phyloP scores from a whole-genome alignment of 1,284 basidiomycete species.

The Melampsora abietis-canadensis region DNA sequence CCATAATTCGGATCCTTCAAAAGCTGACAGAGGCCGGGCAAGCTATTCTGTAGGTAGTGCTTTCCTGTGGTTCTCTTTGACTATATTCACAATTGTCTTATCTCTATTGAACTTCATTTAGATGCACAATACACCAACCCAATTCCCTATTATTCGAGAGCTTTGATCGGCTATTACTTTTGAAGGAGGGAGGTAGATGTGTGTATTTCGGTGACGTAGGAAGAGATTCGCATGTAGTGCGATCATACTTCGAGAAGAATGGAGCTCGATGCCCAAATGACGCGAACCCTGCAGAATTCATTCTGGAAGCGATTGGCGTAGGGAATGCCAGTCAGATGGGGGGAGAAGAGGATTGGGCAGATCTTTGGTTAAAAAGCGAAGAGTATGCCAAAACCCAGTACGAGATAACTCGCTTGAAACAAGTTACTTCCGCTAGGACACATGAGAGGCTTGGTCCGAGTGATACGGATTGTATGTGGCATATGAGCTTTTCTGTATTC shows the following conservation, averaged over 20 bases:
- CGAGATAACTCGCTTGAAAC: slow-evolving; percentile 57
- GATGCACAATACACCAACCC: slow-evolving; percentile 61
- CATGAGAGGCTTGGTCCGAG: slow-evolving; percentile 49
- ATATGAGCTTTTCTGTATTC: not conserved
- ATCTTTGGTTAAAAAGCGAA: slow-evolving; percentile 53
- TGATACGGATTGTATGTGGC: not conserved
- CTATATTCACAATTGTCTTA: slow-evolving; percentile 60
- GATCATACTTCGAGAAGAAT: slow-evolving; percentile 60
- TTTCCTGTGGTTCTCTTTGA: slow-evolving; percentile 1
- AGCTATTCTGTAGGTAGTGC: slow-evolving; percentile 63
- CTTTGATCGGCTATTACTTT: slow-evolving; percentile 63
- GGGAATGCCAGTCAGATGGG: slow-evolving; percentile 51
- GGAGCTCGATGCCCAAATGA: slow-evolving; percentile 59
- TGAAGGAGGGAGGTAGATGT: slow-evolving; percentile 60
- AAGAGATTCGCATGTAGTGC: slow-evolving; percentile 57
- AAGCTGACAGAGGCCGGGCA: slow-evolving; percentile 79
- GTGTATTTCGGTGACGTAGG: slow-evolving; percentile 62
- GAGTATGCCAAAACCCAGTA: slow-evolving; percentile 53
- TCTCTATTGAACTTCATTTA: slow-evolving; percentile 52
- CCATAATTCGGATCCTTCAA: slow-evolving; percentile 72
- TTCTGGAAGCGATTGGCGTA: slow-evolving; percentile 54
- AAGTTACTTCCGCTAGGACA: slow-evolving; percentile 54
- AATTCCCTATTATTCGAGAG: slow-evolving; percentile 59
- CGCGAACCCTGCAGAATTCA: slow-evolving; percentile 59
- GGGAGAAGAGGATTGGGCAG: slow-evolving; percentile 54